These are phyloP conservation scores for Darksidea phi DNA, from an alignment of 495 filamentous ascomycete species.

Conservation along the genomic window DNA sequence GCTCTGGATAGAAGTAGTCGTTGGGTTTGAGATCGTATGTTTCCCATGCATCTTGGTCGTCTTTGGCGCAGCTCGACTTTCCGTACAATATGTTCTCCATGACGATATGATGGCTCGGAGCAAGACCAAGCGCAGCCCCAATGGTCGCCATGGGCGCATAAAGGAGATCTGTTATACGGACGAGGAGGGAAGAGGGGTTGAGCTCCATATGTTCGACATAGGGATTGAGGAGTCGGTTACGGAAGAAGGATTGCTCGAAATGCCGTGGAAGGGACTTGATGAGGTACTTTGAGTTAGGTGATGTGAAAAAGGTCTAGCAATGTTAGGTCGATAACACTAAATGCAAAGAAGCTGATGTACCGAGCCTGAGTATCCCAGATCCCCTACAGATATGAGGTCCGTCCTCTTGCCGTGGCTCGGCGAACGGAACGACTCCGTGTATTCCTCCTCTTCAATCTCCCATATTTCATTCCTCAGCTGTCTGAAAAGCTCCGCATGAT, in stretches of 20 bases:
- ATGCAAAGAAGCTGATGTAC: conserved; percentile 34
- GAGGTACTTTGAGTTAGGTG: conserved; percentile 58
- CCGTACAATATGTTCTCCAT: conserved; percentile 72
- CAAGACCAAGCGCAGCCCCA: conserved; percentile 54
- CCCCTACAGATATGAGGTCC: conserved; percentile 52
- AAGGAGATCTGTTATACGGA: conserved; percentile 68
- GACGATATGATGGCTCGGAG: conserved; percentile 66
- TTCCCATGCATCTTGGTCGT: conserved; percentile 53
- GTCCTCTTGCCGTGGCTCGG: conserved; percentile 37
- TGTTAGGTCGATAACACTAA: not conserved
- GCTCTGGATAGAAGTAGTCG: conserved; percentile 69
- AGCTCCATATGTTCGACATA: conserved; percentile 60
- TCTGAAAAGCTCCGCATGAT: conserved; percentile 35
- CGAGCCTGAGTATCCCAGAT: conserved; percentile 61
- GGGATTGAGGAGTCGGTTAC: conserved; percentile 57
- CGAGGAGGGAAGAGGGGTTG: conserved; percentile 58
- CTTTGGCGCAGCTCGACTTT: conserved; percentile 42
- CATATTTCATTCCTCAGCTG: conserved; percentile 44
- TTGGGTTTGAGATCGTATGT: conserved; percentile 70
- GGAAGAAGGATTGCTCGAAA: conserved; percentile 69
- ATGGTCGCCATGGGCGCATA: conserved; percentile 53
- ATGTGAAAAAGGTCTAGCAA: conserved; percentile 63
- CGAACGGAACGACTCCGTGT: conserved; percentile 52
- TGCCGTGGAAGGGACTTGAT: conserved; percentile 66
- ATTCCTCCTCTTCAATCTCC: conserved; percentile 56